These are phyloP conservation scores for Monosporozyma yasuniensis DNA, from an alignment of 805 yeast genomes.

Conservation along the genomic window DNA sequence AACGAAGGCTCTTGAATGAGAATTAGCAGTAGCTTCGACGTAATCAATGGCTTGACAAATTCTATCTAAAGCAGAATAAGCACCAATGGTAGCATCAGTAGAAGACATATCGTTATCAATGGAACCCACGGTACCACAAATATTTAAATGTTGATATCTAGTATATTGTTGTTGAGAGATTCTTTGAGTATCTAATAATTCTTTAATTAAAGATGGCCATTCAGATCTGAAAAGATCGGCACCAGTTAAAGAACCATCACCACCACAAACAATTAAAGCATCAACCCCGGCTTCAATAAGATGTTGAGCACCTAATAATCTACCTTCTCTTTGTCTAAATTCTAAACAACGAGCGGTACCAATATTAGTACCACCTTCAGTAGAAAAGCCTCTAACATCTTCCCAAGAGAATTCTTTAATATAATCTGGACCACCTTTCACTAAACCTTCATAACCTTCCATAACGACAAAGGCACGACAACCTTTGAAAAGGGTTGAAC, in stretches of 20 bases:
- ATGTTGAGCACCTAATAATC: constrained; percentile 55
- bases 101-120: constrained; percentile 79
- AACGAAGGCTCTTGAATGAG: constrained; percentile 76
- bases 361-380: constrained; percentile 67
- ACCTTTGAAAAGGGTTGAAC: constrained; percentile 56
- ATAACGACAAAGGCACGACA: constrained; percentile 60
- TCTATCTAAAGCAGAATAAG: constrained; percentile 67
- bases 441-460: constrained; percentile 71
- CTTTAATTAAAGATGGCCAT: constrained; percentile 65
- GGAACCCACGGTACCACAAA: constrained; percentile 74
- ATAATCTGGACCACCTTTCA: constrained; percentile 46
- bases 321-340: constrained; percentile 57
- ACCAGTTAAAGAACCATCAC: constrained; percentile 77
- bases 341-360: constrained; percentile 71
- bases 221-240: constrained; percentile 69
- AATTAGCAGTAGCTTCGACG: constrained; percentile 75
- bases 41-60: constrained; percentile 67
- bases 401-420: constrained; percentile 62
- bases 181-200: constrained; percentile 40
- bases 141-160: constrained; percentile 48
- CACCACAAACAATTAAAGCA: constrained; percentile 73
- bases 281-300: constrained; percentile 65
- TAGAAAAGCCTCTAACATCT: constrained; percentile 62
- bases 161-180: constrained; percentile 40
- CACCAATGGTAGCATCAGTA: constrained; percentile 79